Conservation (phyloP, 176 grass and related monocot genomes). For the Eremochloa ophiuroides region DNA sequence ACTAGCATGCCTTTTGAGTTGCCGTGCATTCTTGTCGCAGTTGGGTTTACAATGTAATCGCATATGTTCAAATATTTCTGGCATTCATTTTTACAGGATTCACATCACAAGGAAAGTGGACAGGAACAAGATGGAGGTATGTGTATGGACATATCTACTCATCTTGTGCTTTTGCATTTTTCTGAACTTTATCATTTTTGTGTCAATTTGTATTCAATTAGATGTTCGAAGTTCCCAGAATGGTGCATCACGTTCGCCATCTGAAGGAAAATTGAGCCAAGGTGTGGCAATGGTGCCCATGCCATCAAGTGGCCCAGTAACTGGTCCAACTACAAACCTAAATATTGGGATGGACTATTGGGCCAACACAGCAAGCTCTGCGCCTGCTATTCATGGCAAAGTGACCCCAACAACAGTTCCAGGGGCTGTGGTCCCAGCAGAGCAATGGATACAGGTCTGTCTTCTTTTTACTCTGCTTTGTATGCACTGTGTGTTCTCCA, state of each 20-base stretch:
- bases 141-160: conserved; percentile 9
- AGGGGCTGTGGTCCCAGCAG: conserved; percentile 47
- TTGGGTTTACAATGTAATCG: conserved; percentile 2
- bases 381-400: conserved; percentile 50
- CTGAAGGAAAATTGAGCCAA: conserved; percentile 55
- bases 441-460: conserved; percentile 82
- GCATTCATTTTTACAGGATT: conserved; percentile 35
- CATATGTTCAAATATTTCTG: conserved; percentile 6
- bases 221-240: conserved; percentile 64
- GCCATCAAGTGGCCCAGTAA: conserved; percentile 50
- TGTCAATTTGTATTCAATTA: conserved; percentile 23
- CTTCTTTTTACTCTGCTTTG: conserved; percentile 21
- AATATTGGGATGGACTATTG: conserved; percentile 93
- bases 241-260: conserved; percentile 41
- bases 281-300: conserved; percentile 50
- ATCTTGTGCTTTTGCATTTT: conserved; percentile 21
- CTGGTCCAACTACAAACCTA: conserved; percentile 70
- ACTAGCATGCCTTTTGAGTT: neutral
- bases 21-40: neutral
- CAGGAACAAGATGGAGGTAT: conserved; percentile 73
- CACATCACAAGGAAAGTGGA: conserved; percentile 63
- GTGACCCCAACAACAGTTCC: conserved; percentile 36
- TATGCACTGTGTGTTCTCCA: neutral
- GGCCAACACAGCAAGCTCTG: conserved; percentile 47
- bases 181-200: conserved; percentile 22